These are phyloP conservation scores for Pythium insidiosum DNA, from an alignment of 352 stramenopile genomes.

Conservation along the genomic window DNA sequence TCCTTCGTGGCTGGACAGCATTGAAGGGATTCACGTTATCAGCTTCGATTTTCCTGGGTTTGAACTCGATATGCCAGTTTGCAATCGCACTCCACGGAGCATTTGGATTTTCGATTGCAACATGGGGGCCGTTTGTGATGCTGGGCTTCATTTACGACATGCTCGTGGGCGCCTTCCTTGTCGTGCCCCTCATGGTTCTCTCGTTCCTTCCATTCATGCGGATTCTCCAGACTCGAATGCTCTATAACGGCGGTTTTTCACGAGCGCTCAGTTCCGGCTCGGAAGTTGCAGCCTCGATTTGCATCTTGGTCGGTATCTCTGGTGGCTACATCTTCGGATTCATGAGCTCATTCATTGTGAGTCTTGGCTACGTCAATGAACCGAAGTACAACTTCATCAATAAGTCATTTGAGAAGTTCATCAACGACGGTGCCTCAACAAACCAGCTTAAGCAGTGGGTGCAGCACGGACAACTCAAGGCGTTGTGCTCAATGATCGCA, in stretches of 20 bases:
- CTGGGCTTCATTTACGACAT: conserved; percentile 86
- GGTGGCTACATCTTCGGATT: conserved; percentile 75
- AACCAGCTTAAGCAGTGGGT: conserved; percentile 43
- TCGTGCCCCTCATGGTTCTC: conserved; percentile 62
- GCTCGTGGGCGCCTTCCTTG: conserved; percentile 71
- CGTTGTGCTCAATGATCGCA: conserved; percentile 35
- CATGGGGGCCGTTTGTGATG: conserved; percentile 56
- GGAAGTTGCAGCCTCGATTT: conserved; percentile 75
- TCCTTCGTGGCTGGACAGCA: conserved; percentile 45
- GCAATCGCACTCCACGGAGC: conserved; percentile 56
- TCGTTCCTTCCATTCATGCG: conserved; percentile 82
- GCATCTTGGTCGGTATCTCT: conserved; percentile 67
- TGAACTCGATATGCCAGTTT: conserved; percentile 72
- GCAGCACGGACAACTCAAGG: conserved; percentile 48
- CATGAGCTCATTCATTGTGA: conserved; percentile 56
- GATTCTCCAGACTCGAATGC: conserved; percentile 78
- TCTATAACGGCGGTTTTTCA: conserved; percentile 85
- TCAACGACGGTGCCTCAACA: conserved; percentile 11
- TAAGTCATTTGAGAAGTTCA: conserved; percentile 54
- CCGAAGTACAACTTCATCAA: conserved; percentile 68
- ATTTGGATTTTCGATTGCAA: conserved; percentile 49
- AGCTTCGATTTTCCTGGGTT: conserved; percentile 50
- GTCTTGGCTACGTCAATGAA: conserved; percentile 70
- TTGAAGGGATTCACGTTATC: conserved; percentile 65
- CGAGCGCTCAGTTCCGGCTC: conserved; percentile 65